Evolutionary conservation across 2,329 filamentous ascomycete genomes (phyloP).

Genomic region (Phialophora expanda): DNA sequence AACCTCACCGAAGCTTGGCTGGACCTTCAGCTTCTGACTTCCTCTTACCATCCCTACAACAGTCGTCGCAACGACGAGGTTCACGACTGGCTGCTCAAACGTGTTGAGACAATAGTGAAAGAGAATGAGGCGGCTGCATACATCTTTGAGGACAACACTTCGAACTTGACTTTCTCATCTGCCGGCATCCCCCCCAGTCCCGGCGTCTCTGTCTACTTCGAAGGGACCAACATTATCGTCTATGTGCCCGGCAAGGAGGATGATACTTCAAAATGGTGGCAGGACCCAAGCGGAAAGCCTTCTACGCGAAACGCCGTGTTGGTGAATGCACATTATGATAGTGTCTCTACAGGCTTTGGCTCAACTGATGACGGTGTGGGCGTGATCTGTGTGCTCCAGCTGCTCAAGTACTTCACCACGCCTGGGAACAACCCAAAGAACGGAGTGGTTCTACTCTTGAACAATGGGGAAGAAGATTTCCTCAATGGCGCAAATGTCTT

Average conservation of each 20-base stretch:
- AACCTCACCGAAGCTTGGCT: conserved; percentile 86
- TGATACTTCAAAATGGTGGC: conserved; percentile 75
- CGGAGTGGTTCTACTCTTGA: conserved; percentile 83
- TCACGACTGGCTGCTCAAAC: conserved; percentile 72
- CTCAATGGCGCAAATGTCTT: conserved; percentile 87
- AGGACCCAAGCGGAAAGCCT: conserved; percentile 54
- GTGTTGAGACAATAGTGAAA: conserved; percentile 72
- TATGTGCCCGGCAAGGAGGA: conserved; percentile 86
- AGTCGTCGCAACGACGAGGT: conserved; percentile 81
- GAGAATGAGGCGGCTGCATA: conserved; percentile 61
- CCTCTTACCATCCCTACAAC: conserved; percentile 85
- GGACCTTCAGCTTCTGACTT: conserved; percentile 77
- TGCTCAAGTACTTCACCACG: conserved; percentile 83
- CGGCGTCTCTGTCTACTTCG: conserved; percentile 73
- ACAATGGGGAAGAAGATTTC: conserved; percentile 95
- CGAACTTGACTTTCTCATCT: conserved; percentile 75
- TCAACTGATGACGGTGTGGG: conserved; percentile 94
- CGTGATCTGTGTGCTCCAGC: conserved; percentile 81
- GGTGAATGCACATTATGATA: conserved; percentile 94
- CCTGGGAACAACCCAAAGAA: conserved; percentile 73
- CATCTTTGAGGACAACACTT: conserved; percentile 77
- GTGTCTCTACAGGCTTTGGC: conserved; percentile 87
- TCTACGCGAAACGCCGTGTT: conserved; percentile 76
- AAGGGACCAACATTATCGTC: conserved; percentile 88
- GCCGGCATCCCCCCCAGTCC: conserved; percentile 48